Percentiles rank a stretch among this genome's conserved stretches.
Evolutionary conservation across 306 rosid genomes (phyloP).

Genomic region (Cercis canadensis): DNA sequence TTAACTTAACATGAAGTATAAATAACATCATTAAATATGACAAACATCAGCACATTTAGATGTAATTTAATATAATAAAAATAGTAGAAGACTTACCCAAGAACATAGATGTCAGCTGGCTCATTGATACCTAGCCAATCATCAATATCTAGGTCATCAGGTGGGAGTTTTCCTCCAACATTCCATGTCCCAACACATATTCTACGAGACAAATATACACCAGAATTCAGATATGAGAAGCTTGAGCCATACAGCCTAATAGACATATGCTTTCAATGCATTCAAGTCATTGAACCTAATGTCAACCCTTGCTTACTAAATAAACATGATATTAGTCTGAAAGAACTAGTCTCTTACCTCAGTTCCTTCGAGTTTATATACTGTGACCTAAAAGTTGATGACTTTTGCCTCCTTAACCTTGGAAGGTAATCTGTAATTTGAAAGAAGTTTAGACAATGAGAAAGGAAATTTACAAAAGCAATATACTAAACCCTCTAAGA

Average conservation of each 20-base stretch:
- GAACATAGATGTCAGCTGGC: conserved; percentile 90
- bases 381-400: conserved; percentile 78
- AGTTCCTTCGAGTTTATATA: conserved; percentile 78
- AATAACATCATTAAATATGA: conserved; percentile 1
- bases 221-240: conserved; percentile 34
- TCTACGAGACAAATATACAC: conserved; percentile 50
- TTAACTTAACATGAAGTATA: conserved; percentile 1
- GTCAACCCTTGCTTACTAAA: conserved; percentile 16
- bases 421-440: conserved; percentile 64
- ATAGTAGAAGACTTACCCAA: conserved; percentile 65
- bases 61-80: neutral
- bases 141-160: conserved; percentile 85
- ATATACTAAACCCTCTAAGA: conserved; percentile 1
- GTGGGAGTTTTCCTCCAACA: conserved; percentile 83
- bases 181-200: conserved; percentile 91
- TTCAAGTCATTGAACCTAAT: conserved; percentile 26
- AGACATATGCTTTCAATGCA: conserved; percentile 21
- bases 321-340: neutral
- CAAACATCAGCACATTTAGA: conserved; percentile 11
- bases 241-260: conserved; percentile 35
- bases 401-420: conserved; percentile 80
- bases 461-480: conserved; percentile 17
- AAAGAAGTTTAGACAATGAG: conserved; percentile 17
- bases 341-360: conserved; percentile 53
- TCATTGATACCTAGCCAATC: conserved; percentile 71